These are phyloP conservation scores for Mangifera indica DNA, from an alignment of 345 rosid genomes.

Conservation along the genomic window DNA sequence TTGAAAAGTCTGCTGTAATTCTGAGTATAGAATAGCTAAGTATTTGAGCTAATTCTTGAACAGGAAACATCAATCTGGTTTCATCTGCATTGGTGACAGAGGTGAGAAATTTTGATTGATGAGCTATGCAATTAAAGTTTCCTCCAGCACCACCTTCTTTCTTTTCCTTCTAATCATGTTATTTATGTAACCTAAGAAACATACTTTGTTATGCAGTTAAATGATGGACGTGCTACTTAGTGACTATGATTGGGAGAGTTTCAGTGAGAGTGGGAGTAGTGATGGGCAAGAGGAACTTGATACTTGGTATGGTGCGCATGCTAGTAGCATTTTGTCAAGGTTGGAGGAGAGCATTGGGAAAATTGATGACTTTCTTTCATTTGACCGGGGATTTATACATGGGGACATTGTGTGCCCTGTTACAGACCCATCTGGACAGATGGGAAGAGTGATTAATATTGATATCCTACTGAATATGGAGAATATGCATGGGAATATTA, in stretches of 20 bases:
- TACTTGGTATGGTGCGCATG: constrained; percentile 53
- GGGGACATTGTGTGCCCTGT: constrained; percentile 76
- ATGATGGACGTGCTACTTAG: constrained; percentile 57
- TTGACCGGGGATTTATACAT: constrained; percentile 64
- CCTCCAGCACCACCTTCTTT: constrained; percentile 10
- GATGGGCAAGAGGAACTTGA: constrained; percentile 68
- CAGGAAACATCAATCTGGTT: constrained; percentile 8
- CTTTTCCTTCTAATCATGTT: constrained; percentile 4
- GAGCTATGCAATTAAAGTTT: constrained; percentile 2
- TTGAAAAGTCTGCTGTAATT: not conserved
- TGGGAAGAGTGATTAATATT: constrained; percentile 65
- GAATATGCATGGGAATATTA: constrained; percentile 49
- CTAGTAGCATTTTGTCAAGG: constrained; percentile 68
- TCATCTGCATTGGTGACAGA: not conserved
- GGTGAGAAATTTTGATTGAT: constrained; percentile 14
- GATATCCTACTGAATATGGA: constrained; percentile 66
- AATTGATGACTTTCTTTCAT: constrained; percentile 85
- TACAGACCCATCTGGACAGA: constrained; percentile 69
- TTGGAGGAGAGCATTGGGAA: constrained; percentile 82
- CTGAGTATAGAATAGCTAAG: not conserved
- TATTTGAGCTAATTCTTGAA: not conserved
- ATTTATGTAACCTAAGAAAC: constrained; percentile 7
- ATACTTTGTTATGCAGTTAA: constrained; percentile 32
- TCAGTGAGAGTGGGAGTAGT: constrained; percentile 77
- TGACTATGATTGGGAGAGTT: constrained; percentile 90